Evolutionary conservation across 768 basidiomycete species (phyloP), one percentile per base, ranked within the genome.

Genomic region (Russula abietina): DNA sequence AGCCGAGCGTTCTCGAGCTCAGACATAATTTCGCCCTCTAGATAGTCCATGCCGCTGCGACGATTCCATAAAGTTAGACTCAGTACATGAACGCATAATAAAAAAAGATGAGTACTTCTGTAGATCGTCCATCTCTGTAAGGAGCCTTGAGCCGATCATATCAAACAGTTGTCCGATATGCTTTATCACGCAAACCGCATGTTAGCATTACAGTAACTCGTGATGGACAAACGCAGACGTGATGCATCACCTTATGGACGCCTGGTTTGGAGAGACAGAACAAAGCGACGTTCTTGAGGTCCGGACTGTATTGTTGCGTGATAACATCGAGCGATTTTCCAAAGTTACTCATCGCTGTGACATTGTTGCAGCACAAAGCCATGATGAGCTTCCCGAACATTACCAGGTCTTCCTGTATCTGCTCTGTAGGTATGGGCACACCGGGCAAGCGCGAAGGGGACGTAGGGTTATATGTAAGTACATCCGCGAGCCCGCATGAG

Each of bases 1-100:
- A 98, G 79, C 30, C 97, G 81, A 0, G 89, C 93, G 70, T 99
- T 98, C 77, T 98, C 97, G 24, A 98, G 79, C 72, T 98, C 96
- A 45, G 87, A 82, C 75, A 87, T 80, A 39, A 98, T 79, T 68
- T 98, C 91, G 17, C 81, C 78, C 72, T 98, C 94, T 19, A 98
- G 76, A 36, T 81, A 78, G 70, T 99, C 97, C 16, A 80, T 80
- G 28, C 89, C 86, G 63, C 94, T 96, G 68, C 28, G 26, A 2
- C 56, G 8, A 48, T 49, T 51, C 36, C 55, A 45, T 10, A 45
- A 45, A 24, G 12, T 46, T 10, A 22, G 22, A 11, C 63, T 22
- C 24, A 51, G 32, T 46, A 46, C n/a, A 38, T 26, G 41, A 41
- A 56, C 38, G 52, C 49, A 59, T 57, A 46, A 11, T 48, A 60